These are phyloP conservation scores for Colletotrichum chlorophyti DNA, from an alignment of 2,329 filamentous ascomycete species.

Conservation along the genomic window DNA sequence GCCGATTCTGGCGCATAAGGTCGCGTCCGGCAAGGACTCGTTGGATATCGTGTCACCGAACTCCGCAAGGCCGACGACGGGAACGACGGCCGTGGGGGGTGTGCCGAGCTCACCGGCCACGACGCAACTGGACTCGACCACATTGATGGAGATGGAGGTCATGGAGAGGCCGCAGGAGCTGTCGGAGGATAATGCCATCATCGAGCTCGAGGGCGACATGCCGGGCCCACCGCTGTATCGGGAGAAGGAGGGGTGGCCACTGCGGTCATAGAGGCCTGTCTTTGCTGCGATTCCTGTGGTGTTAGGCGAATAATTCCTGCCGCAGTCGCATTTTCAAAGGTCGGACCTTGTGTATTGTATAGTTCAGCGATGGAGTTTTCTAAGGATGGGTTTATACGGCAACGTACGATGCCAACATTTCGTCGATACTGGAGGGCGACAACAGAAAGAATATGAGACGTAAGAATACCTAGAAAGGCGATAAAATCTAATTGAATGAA, in stretches of 20 bases:
- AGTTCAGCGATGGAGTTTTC: too few relatives aligned
- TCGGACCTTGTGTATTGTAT: too few relatives aligned
- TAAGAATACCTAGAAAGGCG: too few relatives aligned
- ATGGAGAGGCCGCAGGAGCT: constrained; percentile 24
- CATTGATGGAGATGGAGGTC: constrained; percentile 21
- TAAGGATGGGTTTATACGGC: too few relatives aligned
- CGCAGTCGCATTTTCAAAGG: too few relatives aligned
- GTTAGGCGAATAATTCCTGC: too few relatives aligned
- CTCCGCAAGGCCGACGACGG: constrained; percentile 11
- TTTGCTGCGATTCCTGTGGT: too few relatives aligned
- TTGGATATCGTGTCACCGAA: constrained; percentile 8
- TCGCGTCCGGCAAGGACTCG: not conserved
- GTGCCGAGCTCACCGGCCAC: constrained; percentile 10
- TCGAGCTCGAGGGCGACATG: constrained; percentile 25
- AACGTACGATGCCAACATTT: too few relatives aligned
- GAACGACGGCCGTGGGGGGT: constrained; percentile 3
- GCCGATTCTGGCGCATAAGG: constrained; percentile 9
- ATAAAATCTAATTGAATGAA: too few relatives aligned
- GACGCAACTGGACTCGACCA: constrained; percentile 20
- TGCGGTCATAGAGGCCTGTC: not conserved
- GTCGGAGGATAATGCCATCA: constrained; percentile 11
- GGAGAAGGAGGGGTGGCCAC: constrained; percentile 22
- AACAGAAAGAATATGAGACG: too few relatives aligned
- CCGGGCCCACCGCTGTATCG: constrained; percentile 23
- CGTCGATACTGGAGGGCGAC: too few relatives aligned